phyloP scores from a whole-genome alignment of 305 asterid genomes.

The Fraxinus sp. region DNA sequence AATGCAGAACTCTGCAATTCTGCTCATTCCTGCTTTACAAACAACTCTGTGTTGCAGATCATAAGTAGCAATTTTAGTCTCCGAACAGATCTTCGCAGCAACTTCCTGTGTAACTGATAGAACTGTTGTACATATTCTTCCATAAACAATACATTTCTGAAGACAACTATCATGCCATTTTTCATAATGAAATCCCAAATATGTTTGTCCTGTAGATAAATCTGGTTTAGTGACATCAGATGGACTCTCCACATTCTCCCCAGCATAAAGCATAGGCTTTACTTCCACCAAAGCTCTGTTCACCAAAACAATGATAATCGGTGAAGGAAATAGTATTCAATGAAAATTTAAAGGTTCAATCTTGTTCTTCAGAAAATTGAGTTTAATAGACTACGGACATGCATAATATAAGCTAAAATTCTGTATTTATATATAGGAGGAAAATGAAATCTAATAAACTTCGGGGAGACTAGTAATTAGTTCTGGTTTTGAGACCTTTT shows the following conservation, averaged over 20 bases:
- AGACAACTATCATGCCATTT: constrained; percentile 62
- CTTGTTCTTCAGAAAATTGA: not conserved
- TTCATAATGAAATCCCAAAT: constrained; percentile 65
- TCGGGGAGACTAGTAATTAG: not conserved
- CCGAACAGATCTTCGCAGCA: constrained; percentile 45
- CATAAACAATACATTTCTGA: constrained; percentile 57
- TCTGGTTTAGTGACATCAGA: constrained; percentile 34
- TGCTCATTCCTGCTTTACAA: constrained; percentile 38
- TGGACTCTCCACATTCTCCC: constrained; percentile 39
- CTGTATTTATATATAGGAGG: constrained; percentile 9
- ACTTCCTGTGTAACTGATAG: constrained; percentile 57
- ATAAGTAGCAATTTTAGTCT: constrained; percentile 17
- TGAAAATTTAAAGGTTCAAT: constrained; percentile 4
- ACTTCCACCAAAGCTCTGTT: constrained; percentile 85
- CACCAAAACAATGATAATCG: constrained; percentile 22
- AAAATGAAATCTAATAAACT: not conserved
- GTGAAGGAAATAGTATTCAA: not conserved
- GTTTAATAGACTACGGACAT: not conserved
- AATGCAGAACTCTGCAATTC: constrained; percentile 66
- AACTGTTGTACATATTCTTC: constrained; percentile 58
- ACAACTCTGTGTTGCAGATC: constrained; percentile 28
- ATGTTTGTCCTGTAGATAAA: constrained; percentile 34
- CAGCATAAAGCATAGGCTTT: constrained; percentile 73
- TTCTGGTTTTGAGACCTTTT: not conserved
- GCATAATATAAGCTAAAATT: constrained; percentile 13